Conservation (phyloP, 2,329 filamentous ascomycete species). For the Tolypocladium nubicola region DNA sequence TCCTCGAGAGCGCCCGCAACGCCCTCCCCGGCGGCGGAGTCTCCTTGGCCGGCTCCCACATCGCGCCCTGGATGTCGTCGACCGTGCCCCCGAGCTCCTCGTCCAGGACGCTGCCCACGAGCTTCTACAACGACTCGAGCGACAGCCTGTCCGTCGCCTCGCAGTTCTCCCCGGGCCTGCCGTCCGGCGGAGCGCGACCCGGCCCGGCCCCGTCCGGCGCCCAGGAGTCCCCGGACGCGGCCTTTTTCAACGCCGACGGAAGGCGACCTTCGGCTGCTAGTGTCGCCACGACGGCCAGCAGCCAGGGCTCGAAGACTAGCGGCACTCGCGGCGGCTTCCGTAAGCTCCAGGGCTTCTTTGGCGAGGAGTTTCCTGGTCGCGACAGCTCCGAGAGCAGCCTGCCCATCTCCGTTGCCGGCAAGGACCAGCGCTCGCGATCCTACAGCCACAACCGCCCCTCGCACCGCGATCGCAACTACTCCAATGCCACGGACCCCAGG, state of each 20-base stretch:
- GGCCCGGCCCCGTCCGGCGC: constrained; percentile 19
- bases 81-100: constrained; percentile 23
- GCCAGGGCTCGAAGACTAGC: constrained; percentile 69
- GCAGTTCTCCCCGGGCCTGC: constrained; percentile 62
- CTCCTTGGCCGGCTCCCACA: constrained; percentile 33
- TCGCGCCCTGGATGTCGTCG: constrained; percentile 48
- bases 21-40: constrained; percentile 27
- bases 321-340: constrained; percentile 62
- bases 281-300: constrained; percentile 68
- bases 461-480: constrained; percentile 71
- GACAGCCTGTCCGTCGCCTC: constrained; percentile 53
- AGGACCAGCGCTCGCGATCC: constrained; percentile 53
- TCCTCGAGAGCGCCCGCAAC: constrained; percentile 52
- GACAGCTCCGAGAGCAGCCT: constrained; percentile 67
- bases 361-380: constrained; percentile 69
- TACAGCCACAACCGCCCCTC: constrained; percentile 46
- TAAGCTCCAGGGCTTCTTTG: constrained; percentile 85
- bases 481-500: constrained; percentile 60
- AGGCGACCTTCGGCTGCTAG: constrained; percentile 82
- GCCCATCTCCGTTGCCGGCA: constrained; percentile 33
- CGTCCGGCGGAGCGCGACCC: constrained; percentile 28
- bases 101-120: constrained; percentile 35
- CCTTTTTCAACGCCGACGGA: constrained; percentile 53
- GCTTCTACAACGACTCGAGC: constrained; percentile 67
- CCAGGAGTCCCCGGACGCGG: constrained; percentile 50